Base-by-base conservation (phyloP, 345 rosid genomes). In the Capsella bursapastoris region DNA sequence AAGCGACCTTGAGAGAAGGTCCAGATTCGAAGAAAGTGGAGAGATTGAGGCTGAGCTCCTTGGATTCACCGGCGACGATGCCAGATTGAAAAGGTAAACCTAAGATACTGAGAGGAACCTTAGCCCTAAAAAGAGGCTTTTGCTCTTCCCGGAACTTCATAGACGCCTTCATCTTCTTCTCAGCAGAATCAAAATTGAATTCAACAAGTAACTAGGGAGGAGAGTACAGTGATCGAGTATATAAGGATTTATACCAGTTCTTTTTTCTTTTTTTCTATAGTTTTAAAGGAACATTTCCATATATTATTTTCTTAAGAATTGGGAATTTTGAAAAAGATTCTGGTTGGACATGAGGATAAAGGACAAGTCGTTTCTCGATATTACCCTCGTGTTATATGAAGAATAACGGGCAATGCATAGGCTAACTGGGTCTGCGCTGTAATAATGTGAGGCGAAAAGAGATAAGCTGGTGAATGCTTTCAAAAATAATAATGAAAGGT, bases 21-120 rank as follows among this genome's bases (percentile, higher is more conserved):
- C 99, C 96, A 3, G 97, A 85, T 70, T 87, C 92, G 68, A 95
- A 92, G 83, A 85, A 86, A 3, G 97, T 90, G 2, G 89, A 74
- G 72, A 95, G 96, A 68, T 84, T 87, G 48, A 95, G 87, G 44
- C 86, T 78, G 18, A 95, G 92, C 73, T 95, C 99, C 53, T 82
- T 88, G 15, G 97, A 79, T 55, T 92, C 97, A 40, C 97, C 99
- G 69, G 97, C 97, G 34, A 92, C 84, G 69, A 95, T 75, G 18
- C 97, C 96, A 0, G 99, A 95, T 65, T 89, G 97, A 79, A 95
- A 95, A 4, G 99, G 97, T 3, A 91, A 49, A 9, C 98, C 98
- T 38, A 87, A 61, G 27, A 95, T 84, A 77, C 80, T 88, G 11
- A 91, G 75, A 14, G 99, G 99, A 22, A 91, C 86, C 43, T 94